phyloP scores from a whole-genome alignment of 2,329 filamentous ascomycete species.

The Acrodontium crateriforme region DNA sequence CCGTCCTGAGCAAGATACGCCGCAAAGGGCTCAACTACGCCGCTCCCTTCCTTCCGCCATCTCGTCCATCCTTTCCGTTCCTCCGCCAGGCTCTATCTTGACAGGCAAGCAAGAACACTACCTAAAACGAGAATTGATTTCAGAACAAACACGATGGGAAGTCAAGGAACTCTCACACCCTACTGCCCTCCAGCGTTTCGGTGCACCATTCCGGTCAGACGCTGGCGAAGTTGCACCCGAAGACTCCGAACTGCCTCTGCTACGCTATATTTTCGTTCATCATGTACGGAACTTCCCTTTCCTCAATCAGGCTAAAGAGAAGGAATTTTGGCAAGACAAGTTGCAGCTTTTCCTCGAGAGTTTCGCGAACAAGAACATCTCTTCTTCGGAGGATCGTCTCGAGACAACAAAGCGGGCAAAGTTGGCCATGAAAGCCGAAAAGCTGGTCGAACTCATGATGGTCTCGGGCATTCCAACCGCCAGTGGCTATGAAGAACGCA shows the following conservation, averaged over 20 bases:
- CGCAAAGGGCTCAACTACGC: conserved; percentile 11
- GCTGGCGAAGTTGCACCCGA: conserved; percentile 84
- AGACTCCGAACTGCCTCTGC: conserved; percentile 83
- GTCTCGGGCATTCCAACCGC: conserved; percentile 92
- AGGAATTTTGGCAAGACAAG: conserved; percentile 99
- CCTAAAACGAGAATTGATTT: conserved; percentile 88
- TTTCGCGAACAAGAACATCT: conserved; percentile 94
- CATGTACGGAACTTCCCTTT: conserved; percentile 98
- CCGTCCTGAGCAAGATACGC: conserved; percentile 3
- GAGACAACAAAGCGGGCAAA: conserved; percentile 95
- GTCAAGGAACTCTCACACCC: conserved; percentile 88
- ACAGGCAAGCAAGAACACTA: conserved; percentile 99
- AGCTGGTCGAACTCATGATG: conserved; percentile 98
- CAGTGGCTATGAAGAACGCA: conserved; percentile 93
- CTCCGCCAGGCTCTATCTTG: conserved; percentile 48
- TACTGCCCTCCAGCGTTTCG: conserved; percentile 86
- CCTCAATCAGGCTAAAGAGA: conserved; percentile 88
- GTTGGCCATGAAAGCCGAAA: conserved; percentile 81
- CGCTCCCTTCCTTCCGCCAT: conserved; percentile 14
- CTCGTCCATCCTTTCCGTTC: conserved; percentile 30
- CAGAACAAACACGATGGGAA: conserved; percentile 77
- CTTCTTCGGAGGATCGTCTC: conserved; percentile 85
- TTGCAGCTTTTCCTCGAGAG: conserved; percentile 92
- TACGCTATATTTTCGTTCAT: conserved; percentile 94
- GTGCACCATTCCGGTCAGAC: conserved; percentile 86